A percentile compares a stretch with the other conserved stretches of the same genome.
Evolutionary conservation across 23 red algal species (phyloP).

Genomic region (Agarophyton chilense): DNA sequence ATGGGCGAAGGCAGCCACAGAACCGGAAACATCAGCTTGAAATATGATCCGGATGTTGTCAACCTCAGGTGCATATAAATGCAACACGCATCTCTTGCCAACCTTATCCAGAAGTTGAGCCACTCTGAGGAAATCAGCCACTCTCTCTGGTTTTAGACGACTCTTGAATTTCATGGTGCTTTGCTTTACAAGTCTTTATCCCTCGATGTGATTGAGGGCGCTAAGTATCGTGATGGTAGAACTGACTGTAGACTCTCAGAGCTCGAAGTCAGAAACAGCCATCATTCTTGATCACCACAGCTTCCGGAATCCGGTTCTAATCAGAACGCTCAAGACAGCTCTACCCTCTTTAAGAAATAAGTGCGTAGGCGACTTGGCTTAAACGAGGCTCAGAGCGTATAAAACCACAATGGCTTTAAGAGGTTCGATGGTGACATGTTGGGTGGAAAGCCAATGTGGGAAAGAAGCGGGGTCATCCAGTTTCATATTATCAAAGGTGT

Average conservation of each 20-base stretch:
- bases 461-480: no score
- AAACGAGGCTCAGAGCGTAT: no score
- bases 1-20: constrained; percentile 52
- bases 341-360: no score
- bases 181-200: neutral
- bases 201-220: neutral
- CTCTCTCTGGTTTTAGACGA: constrained; percentile 41
- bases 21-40: constrained; percentile 36
- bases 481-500: no score
- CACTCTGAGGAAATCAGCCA: constrained; percentile 53
- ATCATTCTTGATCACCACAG: no score
- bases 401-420: no score
- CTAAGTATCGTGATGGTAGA: neutral
- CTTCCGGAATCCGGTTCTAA: no score
- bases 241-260: neutral
- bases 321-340: no score
- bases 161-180: constrained; percentile 57
- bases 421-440: no score
- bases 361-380: no score
- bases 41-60: constrained; percentile 75
- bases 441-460: no score
- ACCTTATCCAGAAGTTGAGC: constrained; percentile 64
- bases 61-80: constrained; percentile 67
- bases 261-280: no score
- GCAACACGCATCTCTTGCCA: constrained; percentile 70